Conservation (phyloP, 2,329 filamentous ascomycete genomes). For the Fusarium papillatum region DNA sequence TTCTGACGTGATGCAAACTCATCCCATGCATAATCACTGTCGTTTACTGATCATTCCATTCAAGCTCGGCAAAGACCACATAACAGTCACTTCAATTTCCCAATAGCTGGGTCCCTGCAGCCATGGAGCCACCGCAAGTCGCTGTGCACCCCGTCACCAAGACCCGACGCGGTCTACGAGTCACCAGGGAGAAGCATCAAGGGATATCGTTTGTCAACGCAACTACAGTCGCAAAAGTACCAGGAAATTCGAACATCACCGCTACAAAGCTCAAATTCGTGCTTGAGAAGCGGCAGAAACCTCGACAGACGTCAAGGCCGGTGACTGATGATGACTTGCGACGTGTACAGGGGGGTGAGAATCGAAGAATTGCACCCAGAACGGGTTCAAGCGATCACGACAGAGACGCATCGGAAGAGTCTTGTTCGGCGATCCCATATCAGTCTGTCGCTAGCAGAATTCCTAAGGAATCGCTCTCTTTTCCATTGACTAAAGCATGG, state of each 20-base stretch:
- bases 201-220: conserved; percentile 17
- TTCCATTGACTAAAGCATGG: conserved; percentile 4
- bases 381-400: not conserved
- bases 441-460: not conserved
- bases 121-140: not conserved
- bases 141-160: not conserved
- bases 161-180: not conserved
- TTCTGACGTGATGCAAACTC: not conserved
- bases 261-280: not conserved
- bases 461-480: not conserved
- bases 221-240: not conserved
- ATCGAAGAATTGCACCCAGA: conserved; percentile 7
- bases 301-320: not conserved
- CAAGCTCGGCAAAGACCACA: not conserved
- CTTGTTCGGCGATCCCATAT: not conserved
- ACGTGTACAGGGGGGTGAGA: not conserved
- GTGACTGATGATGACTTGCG: conserved; percentile 5
- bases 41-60: not conserved
- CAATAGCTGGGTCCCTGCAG: not conserved
- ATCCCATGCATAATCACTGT: not conserved
- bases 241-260: not conserved
- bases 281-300: not conserved
- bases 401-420: not conserved
- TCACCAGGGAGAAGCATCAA: conserved; percentile 11
- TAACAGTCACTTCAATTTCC: not conserved